Conservation (phyloP, 345 rosid species). For the Populus davidiana region DNA sequence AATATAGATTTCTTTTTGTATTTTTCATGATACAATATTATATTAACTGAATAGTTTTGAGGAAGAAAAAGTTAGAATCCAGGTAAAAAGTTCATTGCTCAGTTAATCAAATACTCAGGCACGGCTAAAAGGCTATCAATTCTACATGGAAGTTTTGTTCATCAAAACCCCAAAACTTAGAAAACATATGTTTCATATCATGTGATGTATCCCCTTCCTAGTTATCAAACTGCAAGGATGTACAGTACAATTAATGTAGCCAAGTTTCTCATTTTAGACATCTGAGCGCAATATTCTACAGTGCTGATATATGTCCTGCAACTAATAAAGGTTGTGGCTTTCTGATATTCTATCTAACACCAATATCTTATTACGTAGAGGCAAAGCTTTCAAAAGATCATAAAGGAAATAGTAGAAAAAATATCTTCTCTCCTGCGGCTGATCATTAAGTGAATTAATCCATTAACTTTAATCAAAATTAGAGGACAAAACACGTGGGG, state of each 20-base stretch:
- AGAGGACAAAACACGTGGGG: constrained; percentile 9
- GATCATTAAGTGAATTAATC: constrained; percentile 3
- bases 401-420: constrained; percentile 1
- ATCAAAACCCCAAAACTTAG: not conserved
- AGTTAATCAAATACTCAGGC: not conserved
- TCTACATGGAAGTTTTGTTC: not conserved
- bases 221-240: not conserved
- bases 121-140: not conserved
- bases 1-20: not conserved
- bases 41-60: not conserved
- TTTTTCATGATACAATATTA: not conserved
- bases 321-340: not conserved
- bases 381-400: not conserved
- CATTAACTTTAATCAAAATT: not conserved
- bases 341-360: not conserved
- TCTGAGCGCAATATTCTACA: not conserved
- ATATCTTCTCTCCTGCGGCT: not conserved
- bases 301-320: not conserved
- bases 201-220: not conserved
- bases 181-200: not conserved
- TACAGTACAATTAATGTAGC: not conserved
- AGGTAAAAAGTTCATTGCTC: not conserved
- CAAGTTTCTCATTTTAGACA: not conserved
- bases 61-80: not conserved
- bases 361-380: not conserved